These are phyloP conservation scores for Dactylellina haptotyla DNA, from an alignment of 2,329 filamentous ascomycete species.

Conservation along the genomic window DNA sequence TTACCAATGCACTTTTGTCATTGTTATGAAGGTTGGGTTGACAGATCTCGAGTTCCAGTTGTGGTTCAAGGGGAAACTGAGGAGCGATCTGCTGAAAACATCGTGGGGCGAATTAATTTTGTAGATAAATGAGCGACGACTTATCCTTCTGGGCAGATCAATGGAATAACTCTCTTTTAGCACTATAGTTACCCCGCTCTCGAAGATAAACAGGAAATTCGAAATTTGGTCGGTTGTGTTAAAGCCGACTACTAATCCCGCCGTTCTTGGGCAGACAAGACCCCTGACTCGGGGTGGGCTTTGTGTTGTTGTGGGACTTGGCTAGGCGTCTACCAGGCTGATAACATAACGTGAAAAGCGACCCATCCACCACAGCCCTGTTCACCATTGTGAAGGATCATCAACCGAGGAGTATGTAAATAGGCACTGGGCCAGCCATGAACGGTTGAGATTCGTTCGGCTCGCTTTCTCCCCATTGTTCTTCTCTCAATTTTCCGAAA, in stretches of 20 bases:
- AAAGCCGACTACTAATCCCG: too few relatives aligned
- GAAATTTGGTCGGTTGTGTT: too few relatives aligned
- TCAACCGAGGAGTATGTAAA: background rate
- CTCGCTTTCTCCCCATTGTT: background rate
- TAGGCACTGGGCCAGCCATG: background rate
- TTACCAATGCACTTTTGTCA: conserved; percentile 35
- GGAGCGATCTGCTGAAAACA: conserved; percentile 40
- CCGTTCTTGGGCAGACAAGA: background rate
- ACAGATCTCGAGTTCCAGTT: conserved; percentile 48
- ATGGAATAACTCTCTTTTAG: background rate
- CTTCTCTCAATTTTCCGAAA: background rate
- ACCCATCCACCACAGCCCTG: background rate
- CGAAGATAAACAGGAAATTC: too few relatives aligned
- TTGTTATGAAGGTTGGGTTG: conserved; percentile 49
- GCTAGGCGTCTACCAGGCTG: background rate
- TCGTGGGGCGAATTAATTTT: conserved; percentile 33
- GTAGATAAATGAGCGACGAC: background rate
- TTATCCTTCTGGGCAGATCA: background rate
- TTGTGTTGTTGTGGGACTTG: conserved; percentile 2
- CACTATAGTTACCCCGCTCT: too few relatives aligned
- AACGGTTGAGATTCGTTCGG: background rate
- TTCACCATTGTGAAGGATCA: conserved; percentile 4
- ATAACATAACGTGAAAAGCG: background rate
- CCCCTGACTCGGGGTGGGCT: background rate
- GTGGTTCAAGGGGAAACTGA: conserved; percentile 40